Evolutionary conservation across 2,329 filamentous ascomycete species (phyloP).

Genomic region (Chrysosporium keratinophilum): DNA sequence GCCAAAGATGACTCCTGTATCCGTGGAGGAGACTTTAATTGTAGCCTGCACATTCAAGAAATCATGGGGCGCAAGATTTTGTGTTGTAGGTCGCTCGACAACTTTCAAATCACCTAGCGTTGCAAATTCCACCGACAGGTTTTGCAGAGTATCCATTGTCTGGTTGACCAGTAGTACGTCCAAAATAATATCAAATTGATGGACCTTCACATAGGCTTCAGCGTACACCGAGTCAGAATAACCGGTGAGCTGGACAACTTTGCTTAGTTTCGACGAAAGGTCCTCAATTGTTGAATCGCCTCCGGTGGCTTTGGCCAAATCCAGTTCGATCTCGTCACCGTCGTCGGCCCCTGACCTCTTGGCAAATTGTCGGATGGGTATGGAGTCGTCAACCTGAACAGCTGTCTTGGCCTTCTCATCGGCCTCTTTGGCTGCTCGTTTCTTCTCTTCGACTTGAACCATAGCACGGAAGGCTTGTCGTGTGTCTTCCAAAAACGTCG

Average conservation of each 20-base stretch:
- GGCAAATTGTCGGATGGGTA: slow-evolving; percentile 81
- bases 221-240: slow-evolving; percentile 98
- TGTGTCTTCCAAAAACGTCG: slow-evolving; percentile 88
- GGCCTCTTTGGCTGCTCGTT: slow-evolving; percentile 88
- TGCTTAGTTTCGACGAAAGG: slow-evolving; percentile 82
- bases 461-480: slow-evolving; percentile 91
- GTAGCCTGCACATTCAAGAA: slow-evolving; percentile 98
- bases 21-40: slow-evolving; percentile 95
- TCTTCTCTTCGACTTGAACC: slow-evolving; percentile 96
- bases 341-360: slow-evolving; percentile 81
- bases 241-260: slow-evolving; percentile 92
- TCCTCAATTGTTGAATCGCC: slow-evolving; percentile 78
- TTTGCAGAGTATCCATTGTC: slow-evolving; percentile 90
- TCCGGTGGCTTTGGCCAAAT: slow-evolving; percentile 87
- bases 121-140: slow-evolving; percentile 96
- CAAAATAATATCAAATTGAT: slow-evolving; percentile 96
- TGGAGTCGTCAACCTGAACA: slow-evolving; percentile 89
- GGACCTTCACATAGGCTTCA: slow-evolving; percentile 97
- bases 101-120: slow-evolving; percentile 96
- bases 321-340: slow-evolving; percentile 73
- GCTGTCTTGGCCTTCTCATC: slow-evolving; percentile 87
- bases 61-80: slow-evolving; percentile 88
- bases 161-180: slow-evolving; percentile 96
- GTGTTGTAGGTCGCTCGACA: slow-evolving; percentile 88
- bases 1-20: slow-evolving; percentile 96